A percentile compares a stretch with the other conserved stretches of the same genome.
Evolutionary conservation across 2,329 filamentous ascomycete species (phyloP).

Genomic region (Pestalotiopsis sp.): DNA sequence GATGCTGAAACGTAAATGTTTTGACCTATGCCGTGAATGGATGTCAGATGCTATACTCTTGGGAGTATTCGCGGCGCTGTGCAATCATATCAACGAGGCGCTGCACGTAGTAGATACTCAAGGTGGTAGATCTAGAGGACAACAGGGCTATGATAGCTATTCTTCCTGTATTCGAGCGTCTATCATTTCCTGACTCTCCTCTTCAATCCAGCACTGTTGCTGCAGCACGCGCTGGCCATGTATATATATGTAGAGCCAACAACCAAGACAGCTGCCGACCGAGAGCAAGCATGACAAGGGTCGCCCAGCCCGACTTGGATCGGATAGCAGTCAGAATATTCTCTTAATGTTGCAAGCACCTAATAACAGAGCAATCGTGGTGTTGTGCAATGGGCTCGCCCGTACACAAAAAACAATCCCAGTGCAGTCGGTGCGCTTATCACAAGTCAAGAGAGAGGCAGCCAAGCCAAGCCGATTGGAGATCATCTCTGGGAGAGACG

Average conservation of each 20-base stretch:
- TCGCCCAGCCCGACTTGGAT: no score
- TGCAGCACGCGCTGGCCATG: no score
- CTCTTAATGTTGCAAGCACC: no score
- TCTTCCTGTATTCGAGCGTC: no score
- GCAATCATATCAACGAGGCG: neutral
- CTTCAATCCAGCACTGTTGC: no score
- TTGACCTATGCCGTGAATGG: neutral
- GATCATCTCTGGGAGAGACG: neutral
- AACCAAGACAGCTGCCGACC: no score
- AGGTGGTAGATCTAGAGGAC: neutral
- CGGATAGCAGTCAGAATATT: no score
- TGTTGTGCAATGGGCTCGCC: neutral
- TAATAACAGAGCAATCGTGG: no score
- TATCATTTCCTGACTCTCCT: no score
- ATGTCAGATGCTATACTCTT: neutral
- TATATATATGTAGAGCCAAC: no score
- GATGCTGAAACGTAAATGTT: neutral
- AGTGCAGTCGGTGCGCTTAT: neutral
- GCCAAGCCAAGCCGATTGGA: neutral
- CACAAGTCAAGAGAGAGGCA: neutral
- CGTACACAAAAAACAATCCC: neutral
- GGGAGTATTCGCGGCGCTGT: neutral
- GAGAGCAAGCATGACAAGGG: no score
- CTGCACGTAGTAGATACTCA: neutral
- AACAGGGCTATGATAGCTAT: no score